These are phyloP conservation scores for Hygrophoropsis aurantiaca DNA, from an alignment of 768 basidiomycete genomes.

Conservation along the genomic window DNA sequence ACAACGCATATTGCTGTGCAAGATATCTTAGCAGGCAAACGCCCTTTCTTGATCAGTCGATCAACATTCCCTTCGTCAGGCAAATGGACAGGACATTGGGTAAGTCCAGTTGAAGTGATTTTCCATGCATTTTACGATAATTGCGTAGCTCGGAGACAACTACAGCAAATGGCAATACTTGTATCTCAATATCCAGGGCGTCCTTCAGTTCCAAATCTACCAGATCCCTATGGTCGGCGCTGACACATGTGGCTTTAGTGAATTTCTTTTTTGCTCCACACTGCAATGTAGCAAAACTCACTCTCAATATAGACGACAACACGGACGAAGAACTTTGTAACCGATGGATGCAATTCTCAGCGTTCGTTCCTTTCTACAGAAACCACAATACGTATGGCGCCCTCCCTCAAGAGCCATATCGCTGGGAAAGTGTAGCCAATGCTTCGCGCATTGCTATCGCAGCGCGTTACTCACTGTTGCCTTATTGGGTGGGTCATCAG, in stretches of 20 bases:
- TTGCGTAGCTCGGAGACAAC: slow-evolving; percentile 70
- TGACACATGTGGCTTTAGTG: slow-evolving; percentile 49
- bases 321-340: slow-evolving; percentile 81
- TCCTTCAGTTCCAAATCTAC: slow-evolving; percentile 82
- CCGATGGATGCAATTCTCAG: slow-evolving; percentile 85
- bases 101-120: slow-evolving; percentile 19
- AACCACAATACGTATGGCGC: slow-evolving; percentile 73
- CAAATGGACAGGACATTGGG: slow-evolving; percentile 75
- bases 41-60: slow-evolving; percentile 71
- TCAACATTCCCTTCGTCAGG: slow-evolving; percentile 70
- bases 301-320: slow-evolving; percentile 44
- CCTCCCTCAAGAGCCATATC: slow-evolving; percentile 76
- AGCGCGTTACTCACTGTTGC: slow-evolving; percentile 69
- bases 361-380: slow-evolving; percentile 79
- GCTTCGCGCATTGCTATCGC: slow-evolving; percentile 71
- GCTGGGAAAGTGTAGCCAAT: slow-evolving; percentile 78
- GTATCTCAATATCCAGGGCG: slow-evolving; percentile 67
- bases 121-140: not conserved
- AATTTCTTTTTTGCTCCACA: slow-evolving; percentile 4
- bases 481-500: slow-evolving; percentile 66
- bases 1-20: slow-evolving; percentile 61
- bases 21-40: slow-evolving; percentile 51
- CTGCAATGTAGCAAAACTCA: not conserved
- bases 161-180: slow-evolving; percentile 75
- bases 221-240: slow-evolving; percentile 84